Conservation (phyloP, 2,329 filamentous ascomycete species). For the Trichoderma koningiopsis region DNA sequence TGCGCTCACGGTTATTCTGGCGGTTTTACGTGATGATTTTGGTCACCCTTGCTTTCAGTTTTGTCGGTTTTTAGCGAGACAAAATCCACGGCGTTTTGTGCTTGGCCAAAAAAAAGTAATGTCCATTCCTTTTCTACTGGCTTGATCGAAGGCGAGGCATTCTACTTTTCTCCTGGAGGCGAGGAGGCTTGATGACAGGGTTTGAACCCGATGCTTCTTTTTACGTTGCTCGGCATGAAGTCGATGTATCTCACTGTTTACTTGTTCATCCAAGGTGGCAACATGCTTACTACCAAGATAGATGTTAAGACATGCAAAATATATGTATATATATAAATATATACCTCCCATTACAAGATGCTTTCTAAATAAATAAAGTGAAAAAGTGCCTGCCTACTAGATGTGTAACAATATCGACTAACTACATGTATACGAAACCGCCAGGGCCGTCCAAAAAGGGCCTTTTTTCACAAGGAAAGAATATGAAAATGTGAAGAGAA, state of each 20-base stretch:
- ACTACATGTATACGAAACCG: not conserved
- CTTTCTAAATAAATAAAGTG: not conserved
- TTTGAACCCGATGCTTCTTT: not conserved
- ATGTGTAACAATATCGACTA: not conserved
- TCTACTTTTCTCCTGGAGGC: not conserved
- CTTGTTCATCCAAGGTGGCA: not conserved
- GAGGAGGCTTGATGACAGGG: not conserved
- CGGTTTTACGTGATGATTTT: slow-evolving; percentile 11
- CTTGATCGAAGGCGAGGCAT: not conserved
- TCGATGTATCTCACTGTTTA: slow-evolving; percentile 10
- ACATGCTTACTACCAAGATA: too few relatives aligned
- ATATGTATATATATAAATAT: not conserved
- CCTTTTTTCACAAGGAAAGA: not conserved
- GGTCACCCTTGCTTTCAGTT: slow-evolving; percentile 11
- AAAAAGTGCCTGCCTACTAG: not conserved
- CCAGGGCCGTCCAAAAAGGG: slow-evolving; percentile 9
- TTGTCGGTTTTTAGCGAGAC: slow-evolving; percentile 19
- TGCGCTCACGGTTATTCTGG: slow-evolving; percentile 5
- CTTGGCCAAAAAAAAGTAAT: slow-evolving; percentile 24
- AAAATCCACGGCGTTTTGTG: slow-evolving; percentile 16
- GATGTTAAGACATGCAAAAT: not conserved
- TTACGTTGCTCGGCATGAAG: not conserved
- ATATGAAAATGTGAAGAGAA: not conserved
- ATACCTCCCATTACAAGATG: not conserved
- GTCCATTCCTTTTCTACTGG: slow-evolving; percentile 7